Conservation (phyloP, 768 basidiomycete species). For the Boletus pseudopeckii region DNA sequence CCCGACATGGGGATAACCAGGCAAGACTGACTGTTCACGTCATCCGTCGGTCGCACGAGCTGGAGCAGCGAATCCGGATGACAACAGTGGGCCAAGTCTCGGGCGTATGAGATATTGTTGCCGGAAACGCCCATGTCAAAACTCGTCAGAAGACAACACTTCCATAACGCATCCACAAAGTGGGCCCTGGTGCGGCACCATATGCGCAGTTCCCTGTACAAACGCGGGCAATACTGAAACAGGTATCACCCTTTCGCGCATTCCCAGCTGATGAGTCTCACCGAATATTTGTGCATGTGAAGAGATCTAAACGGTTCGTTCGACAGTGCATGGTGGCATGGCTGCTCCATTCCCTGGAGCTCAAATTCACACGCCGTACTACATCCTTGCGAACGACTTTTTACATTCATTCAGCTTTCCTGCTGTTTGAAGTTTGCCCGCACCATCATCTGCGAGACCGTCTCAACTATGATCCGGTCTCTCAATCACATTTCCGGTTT, state of each 20-base stretch:
- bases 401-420: too few species aligned
- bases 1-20: constrained; percentile 26
- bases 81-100: constrained; percentile 6
- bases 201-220: background rate
- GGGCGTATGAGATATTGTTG: constrained; percentile 14
- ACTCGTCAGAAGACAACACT: constrained; percentile 28
- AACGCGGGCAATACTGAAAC: constrained; percentile 24
- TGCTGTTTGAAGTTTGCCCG: too few species aligned
- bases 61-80: constrained; percentile 21
- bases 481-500: too few species aligned
- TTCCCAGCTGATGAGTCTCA: constrained; percentile 27
- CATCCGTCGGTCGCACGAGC: constrained; percentile 30
- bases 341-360: too few species aligned
- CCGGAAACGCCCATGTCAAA: constrained; percentile 29
- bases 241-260: constrained; percentile 24
- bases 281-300: constrained; percentile 24
- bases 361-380: too few species aligned
- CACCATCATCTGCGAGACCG: too few species aligned
- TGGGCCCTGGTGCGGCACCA: constrained; percentile 5
- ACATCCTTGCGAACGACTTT: too few species aligned
- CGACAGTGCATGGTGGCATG: constrained; percentile 1
- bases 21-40: constrained; percentile 24
- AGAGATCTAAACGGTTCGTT: constrained; percentile 11
- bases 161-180: constrained; percentile 32
- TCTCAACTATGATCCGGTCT: too few species aligned